A percentile compares a stretch with the other conserved stretches of the same genome.
Conservation (phyloP, 176 grass and related monocot genomes). For the Musa beccarii region DNA sequence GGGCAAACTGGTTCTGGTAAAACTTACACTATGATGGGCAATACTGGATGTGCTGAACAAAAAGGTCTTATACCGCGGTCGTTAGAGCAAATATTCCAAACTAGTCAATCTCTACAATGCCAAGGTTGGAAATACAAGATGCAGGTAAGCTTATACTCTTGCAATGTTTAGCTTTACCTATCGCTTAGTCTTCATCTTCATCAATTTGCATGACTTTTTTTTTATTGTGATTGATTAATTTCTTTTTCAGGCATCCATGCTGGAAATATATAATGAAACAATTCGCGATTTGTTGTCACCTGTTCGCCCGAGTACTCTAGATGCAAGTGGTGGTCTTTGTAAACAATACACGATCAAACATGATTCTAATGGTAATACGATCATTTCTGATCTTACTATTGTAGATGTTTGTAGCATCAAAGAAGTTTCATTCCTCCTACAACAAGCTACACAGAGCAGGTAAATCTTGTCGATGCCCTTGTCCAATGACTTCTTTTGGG, state of each 20-base stretch:
- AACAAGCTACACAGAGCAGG: conserved; percentile 74
- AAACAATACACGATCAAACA: conserved; percentile 83
- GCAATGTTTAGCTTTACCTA: neutral
- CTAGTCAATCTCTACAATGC: conserved; percentile 41
- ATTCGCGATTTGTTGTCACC: conserved; percentile 70
- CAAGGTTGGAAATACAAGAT: conserved; percentile 91
- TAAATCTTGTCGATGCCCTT: neutral
- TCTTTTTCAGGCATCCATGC: conserved; percentile 54
- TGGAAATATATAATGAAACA: conserved; percentile 95
- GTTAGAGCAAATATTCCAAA: conserved; percentile 78
- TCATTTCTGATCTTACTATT: conserved; percentile 70
- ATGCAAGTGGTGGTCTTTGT: conserved; percentile 13
- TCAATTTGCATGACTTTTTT: neutral
- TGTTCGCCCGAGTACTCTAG: conserved; percentile 22
- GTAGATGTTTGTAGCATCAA: conserved; percentile 46
- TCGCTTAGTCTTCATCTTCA: neutral
- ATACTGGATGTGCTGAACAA: conserved; percentile 24
- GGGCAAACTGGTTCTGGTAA: conserved; percentile 94
- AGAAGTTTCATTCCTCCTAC: conserved; percentile 57
- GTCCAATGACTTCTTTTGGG: neutral
- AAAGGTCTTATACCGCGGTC: conserved; percentile 87
- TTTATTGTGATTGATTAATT: neutral
- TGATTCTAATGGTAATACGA: conserved; percentile 69
- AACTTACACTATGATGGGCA: conserved; percentile 92
- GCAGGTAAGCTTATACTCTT: conserved; percentile 35